Evolutionary conservation across 805 yeast genomes (phyloP).

Genomic region (Starmerella riodocensis): DNA sequence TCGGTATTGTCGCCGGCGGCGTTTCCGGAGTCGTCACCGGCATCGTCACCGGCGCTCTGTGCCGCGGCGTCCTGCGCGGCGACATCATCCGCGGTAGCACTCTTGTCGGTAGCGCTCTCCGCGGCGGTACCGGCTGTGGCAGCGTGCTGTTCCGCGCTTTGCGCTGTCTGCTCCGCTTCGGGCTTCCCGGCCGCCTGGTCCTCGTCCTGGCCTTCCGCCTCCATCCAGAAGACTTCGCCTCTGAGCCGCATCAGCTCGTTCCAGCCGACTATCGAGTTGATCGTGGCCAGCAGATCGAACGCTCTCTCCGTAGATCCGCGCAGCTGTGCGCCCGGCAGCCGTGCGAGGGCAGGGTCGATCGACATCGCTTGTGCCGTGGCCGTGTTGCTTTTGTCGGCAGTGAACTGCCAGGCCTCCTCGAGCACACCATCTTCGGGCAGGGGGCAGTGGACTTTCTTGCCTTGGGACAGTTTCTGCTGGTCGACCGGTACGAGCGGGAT

Average conservation of each 20-base stretch:
- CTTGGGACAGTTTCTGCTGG: conserved; percentile 32
- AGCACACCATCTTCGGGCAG: conserved; percentile 43
- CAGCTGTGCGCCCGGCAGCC: conserved; percentile 39
- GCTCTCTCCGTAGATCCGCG: conserved; percentile 45
- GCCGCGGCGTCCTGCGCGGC: too few species aligned
- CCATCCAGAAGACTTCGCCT: conserved; percentile 69
- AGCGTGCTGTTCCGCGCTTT: conserved; percentile 6
- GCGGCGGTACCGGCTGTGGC: conserved; percentile 4
- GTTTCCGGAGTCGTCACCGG: too few species aligned
- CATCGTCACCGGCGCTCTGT: too few species aligned
- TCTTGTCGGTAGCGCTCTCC: too few species aligned
- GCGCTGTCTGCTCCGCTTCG: conserved; percentile 13
- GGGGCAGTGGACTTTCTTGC: conserved; percentile 36
- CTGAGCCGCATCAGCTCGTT: conserved; percentile 53
- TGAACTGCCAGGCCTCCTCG: conserved; percentile 36
- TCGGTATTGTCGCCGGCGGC: background rate
- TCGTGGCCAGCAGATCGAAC: conserved; percentile 56
- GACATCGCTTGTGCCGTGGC: conserved; percentile 15
- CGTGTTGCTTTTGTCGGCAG: conserved; percentile 24
- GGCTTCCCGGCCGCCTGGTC: background rate
- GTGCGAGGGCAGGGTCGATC: conserved; percentile 35
- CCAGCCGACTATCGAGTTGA: conserved; percentile 71
- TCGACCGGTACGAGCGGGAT: conserved; percentile 38
- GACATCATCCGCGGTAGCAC: too few species aligned
- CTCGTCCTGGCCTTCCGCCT: conserved; percentile 40